These are phyloP conservation scores for Strobilomyces confusus DNA, from an alignment of 768 basidiomycete species.

Conservation along the genomic window DNA sequence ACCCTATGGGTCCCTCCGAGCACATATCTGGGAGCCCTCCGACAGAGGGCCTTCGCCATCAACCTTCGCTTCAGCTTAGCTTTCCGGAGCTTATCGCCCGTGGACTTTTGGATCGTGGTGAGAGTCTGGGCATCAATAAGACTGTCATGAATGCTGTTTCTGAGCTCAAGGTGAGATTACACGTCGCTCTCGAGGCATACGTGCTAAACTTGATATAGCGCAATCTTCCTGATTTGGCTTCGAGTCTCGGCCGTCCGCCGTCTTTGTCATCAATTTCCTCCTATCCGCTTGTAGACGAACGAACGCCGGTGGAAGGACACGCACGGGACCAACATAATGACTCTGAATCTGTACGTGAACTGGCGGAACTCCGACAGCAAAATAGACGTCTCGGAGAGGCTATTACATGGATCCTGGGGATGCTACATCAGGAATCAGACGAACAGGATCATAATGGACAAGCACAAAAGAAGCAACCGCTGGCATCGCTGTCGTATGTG, in stretches of 20 bases:
- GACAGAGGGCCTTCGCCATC: constrained; percentile 37
- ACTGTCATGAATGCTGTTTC: constrained; percentile 77
- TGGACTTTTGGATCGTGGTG: constrained; percentile 69
- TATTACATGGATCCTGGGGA: constrained; percentile 70
- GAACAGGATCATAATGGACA: constrained; percentile 34
- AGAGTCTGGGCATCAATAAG: constrained; percentile 81
- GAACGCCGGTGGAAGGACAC: constrained; percentile 52
- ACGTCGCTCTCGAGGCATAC: not conserved
- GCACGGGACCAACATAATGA: constrained; percentile 67
- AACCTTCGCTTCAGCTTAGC: constrained; percentile 44
- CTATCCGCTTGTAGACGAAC: constrained; percentile 64
- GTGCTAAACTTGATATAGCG: constrained; percentile 42
- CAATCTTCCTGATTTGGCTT: constrained; percentile 82
- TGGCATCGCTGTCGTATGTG: constrained; percentile 75
- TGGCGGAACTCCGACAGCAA: constrained; percentile 46
- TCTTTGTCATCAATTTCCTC: constrained; percentile 37
- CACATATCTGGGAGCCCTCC: constrained; percentile 18
- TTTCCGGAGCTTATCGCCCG: constrained; percentile 71
- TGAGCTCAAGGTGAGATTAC: constrained; percentile 60
- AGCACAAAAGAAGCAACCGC: constrained; percentile 51
- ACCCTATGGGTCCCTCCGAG: constrained; percentile 23
- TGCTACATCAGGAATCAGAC: constrained; percentile 53
- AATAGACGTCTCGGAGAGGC: constrained; percentile 68
- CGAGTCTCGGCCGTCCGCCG: constrained; percentile 55
- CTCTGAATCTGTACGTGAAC: constrained; percentile 68